Evolutionary conservation across 192 early-diverging fungal genomes (phyloP).

Genomic region (Backusella macrospora): DNA sequence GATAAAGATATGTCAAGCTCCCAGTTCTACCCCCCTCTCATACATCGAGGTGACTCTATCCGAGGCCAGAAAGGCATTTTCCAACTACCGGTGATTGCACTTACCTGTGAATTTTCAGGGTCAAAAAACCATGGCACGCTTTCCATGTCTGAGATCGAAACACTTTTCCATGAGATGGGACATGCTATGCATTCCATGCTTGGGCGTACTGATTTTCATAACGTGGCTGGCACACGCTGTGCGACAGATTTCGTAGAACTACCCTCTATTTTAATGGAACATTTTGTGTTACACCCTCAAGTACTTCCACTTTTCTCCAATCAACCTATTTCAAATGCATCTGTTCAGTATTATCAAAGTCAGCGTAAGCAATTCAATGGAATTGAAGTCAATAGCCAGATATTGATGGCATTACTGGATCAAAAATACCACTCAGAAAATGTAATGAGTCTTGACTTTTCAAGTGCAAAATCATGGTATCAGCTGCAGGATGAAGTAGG

Average conservation of each 20-base stretch:
- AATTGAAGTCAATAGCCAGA: conserved; percentile 84
- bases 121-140: conserved; percentile 60
- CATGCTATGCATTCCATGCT: conserved; percentile 99
- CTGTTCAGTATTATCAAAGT: conserved; percentile 55
- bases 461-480: conserved; percentile 58
- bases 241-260: conserved; percentile 97
- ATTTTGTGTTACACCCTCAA: conserved; percentile 76
- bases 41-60: not conserved
- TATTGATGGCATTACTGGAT: conserved; percentile 91
- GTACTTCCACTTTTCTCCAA: conserved; percentile 76
- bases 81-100: conserved; percentile 73
- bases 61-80: conserved; percentile 43
- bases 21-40: not conserved
- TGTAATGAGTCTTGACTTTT: conserved; percentile 50
- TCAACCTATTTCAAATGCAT: conserved; percentile 53
- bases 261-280: conserved; percentile 95
- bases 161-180: conserved; percentile 99
- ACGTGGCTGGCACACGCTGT: conserved; percentile 94
- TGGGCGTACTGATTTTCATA: conserved; percentile 93
- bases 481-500: conserved; percentile 62
- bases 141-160: conserved; percentile 86
- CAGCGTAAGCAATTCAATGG: conserved; percentile 62
- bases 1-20: not conserved
- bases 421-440: conserved; percentile 80
- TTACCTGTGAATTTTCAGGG: conserved; percentile 71